A percentile compares a stretch with the other conserved stretches of the same genome.
Evolutionary conservation across 1,284 basidiomycete genomes (phyloP).

Genomic region (Malassezia psittaci): DNA sequence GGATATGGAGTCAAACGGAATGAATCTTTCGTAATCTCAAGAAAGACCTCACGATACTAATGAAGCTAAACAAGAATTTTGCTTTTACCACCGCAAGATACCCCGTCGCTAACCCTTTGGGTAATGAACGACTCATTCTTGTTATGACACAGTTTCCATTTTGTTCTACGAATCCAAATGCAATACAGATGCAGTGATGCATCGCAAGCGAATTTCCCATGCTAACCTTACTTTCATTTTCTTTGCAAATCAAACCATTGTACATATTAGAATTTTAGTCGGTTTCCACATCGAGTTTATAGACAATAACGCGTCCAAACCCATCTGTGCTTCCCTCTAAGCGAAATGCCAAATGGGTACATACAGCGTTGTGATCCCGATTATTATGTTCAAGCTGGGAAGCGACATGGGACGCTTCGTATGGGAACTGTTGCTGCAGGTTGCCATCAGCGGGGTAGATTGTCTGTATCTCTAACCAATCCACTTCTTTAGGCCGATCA

Average conservation of each 20-base stretch:
- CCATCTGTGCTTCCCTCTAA: constrained; percentile 17
- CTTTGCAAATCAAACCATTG: too few species aligned
- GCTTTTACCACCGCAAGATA: background rate
- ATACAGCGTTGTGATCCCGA: background rate
- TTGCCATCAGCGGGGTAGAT: constrained; percentile 13
- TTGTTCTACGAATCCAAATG: too few species aligned
- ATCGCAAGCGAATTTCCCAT: too few species aligned
- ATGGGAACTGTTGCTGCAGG: constrained; percentile 7
- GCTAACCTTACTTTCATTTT: too few species aligned
- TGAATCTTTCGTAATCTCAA: too few species aligned
- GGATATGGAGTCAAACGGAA: too few species aligned
- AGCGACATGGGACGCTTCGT: background rate
- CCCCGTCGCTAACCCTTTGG: background rate
- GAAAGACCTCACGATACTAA: too few species aligned
- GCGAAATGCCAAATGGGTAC: constrained; percentile 1
- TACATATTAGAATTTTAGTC: too few species aligned
- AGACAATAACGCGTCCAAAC: constrained; percentile 13
- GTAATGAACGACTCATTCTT: too few species aligned
- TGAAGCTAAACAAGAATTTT: background rate
- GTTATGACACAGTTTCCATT: too few species aligned
- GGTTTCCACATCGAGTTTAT: background rate
- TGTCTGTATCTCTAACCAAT: background rate
- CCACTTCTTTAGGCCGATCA: background rate
- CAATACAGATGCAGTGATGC: too few species aligned
- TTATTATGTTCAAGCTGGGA: background rate